Percentiles rank a stretch among this genome's conserved stretches.
Conservation (phyloP, 176 grass and related monocot genomes). For the Secale cereale region DNA sequence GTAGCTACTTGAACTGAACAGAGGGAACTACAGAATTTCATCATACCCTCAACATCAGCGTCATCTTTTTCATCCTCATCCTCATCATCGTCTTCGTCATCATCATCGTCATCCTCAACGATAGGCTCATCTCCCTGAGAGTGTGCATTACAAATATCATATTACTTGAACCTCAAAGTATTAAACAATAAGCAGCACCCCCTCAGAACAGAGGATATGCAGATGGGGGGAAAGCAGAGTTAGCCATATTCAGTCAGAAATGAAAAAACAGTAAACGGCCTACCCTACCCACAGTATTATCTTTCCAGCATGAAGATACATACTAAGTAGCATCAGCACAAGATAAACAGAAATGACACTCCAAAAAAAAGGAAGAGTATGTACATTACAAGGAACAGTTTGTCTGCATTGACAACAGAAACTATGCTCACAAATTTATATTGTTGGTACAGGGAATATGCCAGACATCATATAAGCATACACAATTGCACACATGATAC, state of each 20-base stretch:
- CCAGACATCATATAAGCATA: background rate
- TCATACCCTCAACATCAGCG: constrained; percentile 22
- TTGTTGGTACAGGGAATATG: background rate
- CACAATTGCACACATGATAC: too few species aligned
- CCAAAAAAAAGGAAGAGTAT: background rate
- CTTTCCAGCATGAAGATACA: background rate
- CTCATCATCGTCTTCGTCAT: constrained; percentile 10
- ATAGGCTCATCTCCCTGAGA: constrained; percentile 37
- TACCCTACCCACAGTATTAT: background rate
- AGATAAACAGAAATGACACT: background rate
- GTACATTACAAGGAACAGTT: background rate
- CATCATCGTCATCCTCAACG: constrained; percentile 39
- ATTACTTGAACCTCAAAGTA: background rate
- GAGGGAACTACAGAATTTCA: background rate
- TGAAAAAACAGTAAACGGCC: background rate
- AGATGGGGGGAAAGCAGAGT: background rate
- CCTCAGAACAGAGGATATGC: background rate
- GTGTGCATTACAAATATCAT: background rate
- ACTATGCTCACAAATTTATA: background rate
- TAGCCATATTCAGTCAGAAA: background rate
- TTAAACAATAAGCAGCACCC: background rate
- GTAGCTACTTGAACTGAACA: background rate
- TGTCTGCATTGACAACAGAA: background rate
- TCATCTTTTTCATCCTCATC: constrained; percentile 44
- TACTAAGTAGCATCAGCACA: background rate